phyloP scores from a whole-genome alignment of 2,329 filamentous ascomycete genomes.

The Hymenotorrendiella dingleyae region DNA sequence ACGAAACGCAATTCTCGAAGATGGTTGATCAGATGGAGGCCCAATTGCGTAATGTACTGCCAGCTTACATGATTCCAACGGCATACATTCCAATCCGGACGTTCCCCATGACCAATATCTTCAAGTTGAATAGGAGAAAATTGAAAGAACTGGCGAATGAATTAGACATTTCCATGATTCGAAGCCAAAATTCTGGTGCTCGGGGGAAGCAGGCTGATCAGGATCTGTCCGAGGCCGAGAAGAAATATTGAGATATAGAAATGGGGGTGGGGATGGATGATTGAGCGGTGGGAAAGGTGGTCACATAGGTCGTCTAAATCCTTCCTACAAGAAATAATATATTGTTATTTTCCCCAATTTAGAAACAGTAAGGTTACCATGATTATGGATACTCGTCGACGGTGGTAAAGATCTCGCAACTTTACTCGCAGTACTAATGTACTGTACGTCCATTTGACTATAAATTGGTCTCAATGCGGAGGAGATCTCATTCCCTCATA shows the following conservation, averaged over 20 bases:
- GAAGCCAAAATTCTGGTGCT: neutral
- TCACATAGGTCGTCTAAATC: too few relatives aligned
- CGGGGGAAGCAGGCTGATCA: neutral
- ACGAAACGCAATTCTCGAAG: constrained; percentile 34
- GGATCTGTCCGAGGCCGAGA: neutral
- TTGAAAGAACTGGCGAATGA: constrained; percentile 18
- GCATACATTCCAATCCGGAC: constrained; percentile 25
- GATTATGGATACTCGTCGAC: too few relatives aligned
- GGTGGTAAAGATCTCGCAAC: too few relatives aligned
- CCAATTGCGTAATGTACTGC: constrained; percentile 29
- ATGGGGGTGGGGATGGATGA: too few relatives aligned
- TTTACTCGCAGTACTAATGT: too few relatives aligned
- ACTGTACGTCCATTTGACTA: too few relatives aligned
- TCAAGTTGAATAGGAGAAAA: constrained; percentile 32
- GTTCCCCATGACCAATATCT: constrained; percentile 27
- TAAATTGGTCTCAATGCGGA: too few relatives aligned
- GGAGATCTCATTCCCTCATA: too few relatives aligned
- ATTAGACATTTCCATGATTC: neutral
- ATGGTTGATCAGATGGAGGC: constrained; percentile 6
- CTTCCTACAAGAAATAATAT: too few relatives aligned
- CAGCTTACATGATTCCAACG: constrained; percentile 29
- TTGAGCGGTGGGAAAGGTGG: too few relatives aligned
- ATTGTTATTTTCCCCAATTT: too few relatives aligned
- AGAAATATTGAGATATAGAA: constrained; percentile 1
- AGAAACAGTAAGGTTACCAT: too few relatives aligned